A percentile compares a stretch with the other conserved stretches of the same genome.
Conservation (phyloP, 2,329 filamentous ascomycete genomes). For the Laburnicola sp. region DNA sequence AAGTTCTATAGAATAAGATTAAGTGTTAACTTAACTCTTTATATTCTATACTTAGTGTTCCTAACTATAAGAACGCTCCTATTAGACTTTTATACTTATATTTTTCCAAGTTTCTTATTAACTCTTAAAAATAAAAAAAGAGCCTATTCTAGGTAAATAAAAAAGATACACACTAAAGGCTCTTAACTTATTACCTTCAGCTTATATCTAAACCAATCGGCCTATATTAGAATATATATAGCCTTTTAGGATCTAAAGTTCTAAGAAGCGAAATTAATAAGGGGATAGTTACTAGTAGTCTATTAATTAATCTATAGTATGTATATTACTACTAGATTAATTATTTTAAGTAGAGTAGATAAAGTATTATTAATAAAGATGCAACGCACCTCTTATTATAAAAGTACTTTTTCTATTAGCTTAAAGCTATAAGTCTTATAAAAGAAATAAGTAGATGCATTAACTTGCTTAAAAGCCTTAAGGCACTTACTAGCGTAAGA, state of each 20-base stretch:
- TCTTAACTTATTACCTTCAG: constrained; percentile 43
- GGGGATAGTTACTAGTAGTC: constrained; percentile 5
- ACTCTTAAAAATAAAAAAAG: constrained; percentile 18
- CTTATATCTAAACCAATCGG: constrained; percentile 32
- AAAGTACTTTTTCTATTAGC: constrained; percentile 49
- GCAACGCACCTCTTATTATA: constrained; percentile 43
- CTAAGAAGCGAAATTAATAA: constrained; percentile 11
- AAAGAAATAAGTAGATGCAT: constrained; percentile 26
- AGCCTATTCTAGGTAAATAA: constrained; percentile 16
- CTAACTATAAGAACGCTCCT: constrained; percentile 6
- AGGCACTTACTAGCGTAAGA: constrained; percentile 17
- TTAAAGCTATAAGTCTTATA: constrained; percentile 49
- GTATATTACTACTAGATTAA: constrained; percentile 43
- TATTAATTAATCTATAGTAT: constrained; percentile 37
- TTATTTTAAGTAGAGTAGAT: constrained; percentile 22
- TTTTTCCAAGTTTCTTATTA: constrained; percentile 22
- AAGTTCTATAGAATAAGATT: constrained; percentile 9
- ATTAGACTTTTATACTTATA: constrained; percentile 19
- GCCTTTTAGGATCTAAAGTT: constrained; percentile 17
- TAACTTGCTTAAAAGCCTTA: constrained; percentile 16
- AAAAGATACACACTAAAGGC: constrained; percentile 27
- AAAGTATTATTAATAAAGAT: constrained; percentile 25
- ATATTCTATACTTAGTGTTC: constrained; percentile 19
- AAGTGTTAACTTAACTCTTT: constrained; percentile 11
- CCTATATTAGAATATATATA: constrained; percentile 46